Percentiles rank a stretch among this genome's conserved stretches.
Evolutionary conservation across 2,329 filamentous ascomycete species (phyloP).

Genomic region (Coniochaeta hoffmannii): DNA sequence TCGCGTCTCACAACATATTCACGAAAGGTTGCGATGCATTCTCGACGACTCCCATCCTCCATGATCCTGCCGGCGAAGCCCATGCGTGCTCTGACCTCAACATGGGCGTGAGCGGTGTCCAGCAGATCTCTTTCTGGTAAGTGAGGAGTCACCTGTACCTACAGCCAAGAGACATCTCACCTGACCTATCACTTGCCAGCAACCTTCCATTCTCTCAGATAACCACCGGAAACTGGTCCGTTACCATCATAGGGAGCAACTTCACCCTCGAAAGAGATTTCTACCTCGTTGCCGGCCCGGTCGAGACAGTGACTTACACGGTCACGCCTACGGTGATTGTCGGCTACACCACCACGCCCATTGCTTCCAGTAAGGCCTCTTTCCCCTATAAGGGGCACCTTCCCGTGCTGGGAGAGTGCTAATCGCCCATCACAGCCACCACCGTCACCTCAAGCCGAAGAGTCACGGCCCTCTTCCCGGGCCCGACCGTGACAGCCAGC

Average conservation of each 20-base stretch:
- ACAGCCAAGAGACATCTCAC: neutral
- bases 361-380: neutral
- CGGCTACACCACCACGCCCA: neutral
- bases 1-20: neutral
- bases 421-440: neutral
- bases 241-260: neutral
- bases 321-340: slow-evolving; percentile 1
- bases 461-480: neutral
- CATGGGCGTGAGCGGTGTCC: neutral
- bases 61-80: neutral
- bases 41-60: neutral
- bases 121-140: slow-evolving; percentile 1
- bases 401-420: neutral
- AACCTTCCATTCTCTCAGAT: neutral
- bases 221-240: neutral
- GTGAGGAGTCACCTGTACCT: neutral
- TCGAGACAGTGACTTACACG: neutral
- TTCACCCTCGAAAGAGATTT: neutral
- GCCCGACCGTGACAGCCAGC: neutral
- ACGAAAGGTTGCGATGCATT: neutral
- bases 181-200: neutral
- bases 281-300: neutral
- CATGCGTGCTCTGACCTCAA: neutral
- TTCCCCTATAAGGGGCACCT: neutral
- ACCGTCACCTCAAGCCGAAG: neutral